These are phyloP conservation scores for Phytophthora tentaculata DNA, from an alignment of 352 stramenopile genomes.

Conservation along the genomic window DNA sequence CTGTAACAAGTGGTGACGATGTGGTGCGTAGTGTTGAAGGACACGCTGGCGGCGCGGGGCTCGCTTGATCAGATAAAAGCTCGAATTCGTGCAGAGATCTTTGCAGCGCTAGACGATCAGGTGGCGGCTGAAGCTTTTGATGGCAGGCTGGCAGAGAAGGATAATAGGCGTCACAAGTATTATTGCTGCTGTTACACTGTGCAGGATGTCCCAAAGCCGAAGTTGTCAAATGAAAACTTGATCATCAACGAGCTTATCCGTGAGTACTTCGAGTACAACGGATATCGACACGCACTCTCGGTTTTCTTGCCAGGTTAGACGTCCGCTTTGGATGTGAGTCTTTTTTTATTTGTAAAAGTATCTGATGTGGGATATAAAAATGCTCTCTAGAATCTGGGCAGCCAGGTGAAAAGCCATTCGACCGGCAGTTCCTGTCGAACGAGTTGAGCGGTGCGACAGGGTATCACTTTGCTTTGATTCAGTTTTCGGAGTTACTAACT, in stretches of 20 bases:
- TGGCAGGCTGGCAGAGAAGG: background rate
- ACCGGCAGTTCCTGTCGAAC: constrained; percentile 79
- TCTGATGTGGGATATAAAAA: constrained; percentile 12
- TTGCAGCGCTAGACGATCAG: constrained; percentile 82
- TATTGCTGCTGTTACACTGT: background rate
- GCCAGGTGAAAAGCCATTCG: constrained; percentile 77
- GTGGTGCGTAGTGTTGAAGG: constrained; percentile 67
- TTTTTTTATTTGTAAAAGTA: no score
- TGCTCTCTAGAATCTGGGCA: constrained; percentile 74
- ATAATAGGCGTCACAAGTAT: background rate
- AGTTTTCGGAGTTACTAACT: no score
- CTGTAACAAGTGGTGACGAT: background rate
- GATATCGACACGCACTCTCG: constrained; percentile 90
- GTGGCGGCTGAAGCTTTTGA: constrained; percentile 26
- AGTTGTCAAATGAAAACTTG: constrained; percentile 92
- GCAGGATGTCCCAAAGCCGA: constrained; percentile 64
- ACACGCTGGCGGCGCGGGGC: constrained; percentile 79
- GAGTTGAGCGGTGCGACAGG: constrained; percentile 69
- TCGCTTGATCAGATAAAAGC: constrained; percentile 86
- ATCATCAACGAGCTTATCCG: constrained; percentile 95
- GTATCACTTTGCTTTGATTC: background rate
- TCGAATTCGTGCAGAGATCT: constrained; percentile 86
- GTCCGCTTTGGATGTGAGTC: background rate
- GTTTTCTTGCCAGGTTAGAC: constrained; percentile 79
- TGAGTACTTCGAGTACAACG: constrained; percentile 95